These are phyloP conservation scores for Emmonsiellopsis sp. DNA, from an alignment of 2,329 filamentous ascomycete genomes.

Conservation along the genomic window DNA sequence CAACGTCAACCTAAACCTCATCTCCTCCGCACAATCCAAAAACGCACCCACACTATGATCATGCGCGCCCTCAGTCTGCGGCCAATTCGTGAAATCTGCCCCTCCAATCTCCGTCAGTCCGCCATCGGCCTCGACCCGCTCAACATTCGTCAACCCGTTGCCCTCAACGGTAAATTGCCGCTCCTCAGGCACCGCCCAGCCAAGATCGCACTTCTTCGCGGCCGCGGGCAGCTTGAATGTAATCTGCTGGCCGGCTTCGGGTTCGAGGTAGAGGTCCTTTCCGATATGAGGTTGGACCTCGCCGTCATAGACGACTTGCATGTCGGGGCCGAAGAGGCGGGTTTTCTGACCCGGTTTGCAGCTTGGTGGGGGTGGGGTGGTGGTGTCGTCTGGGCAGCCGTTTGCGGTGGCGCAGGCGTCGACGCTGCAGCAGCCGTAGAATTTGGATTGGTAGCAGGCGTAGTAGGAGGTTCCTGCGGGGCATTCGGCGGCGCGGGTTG, in stretches of 20 bases:
- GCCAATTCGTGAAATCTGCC: slow-evolving; percentile 5
- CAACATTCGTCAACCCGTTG: not conserved
- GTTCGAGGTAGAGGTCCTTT: not conserved
- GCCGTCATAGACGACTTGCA: not conserved
- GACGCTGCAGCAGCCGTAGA: too few species aligned
- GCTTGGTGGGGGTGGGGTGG: too few species aligned
- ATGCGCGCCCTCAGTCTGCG: not conserved
- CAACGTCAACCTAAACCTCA: not conserved
- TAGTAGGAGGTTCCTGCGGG: too few species aligned
- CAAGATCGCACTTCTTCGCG: not conserved
- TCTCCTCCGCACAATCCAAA: not conserved
- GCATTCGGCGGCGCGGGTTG: too few species aligned
- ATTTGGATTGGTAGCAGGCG: too few species aligned
- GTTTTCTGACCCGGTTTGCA: too few species aligned
- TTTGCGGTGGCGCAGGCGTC: too few species aligned
- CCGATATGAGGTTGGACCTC: not conserved
- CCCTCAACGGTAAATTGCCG: not conserved
- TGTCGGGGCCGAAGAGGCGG: not conserved
- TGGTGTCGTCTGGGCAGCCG: too few species aligned
- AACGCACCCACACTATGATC: not conserved
- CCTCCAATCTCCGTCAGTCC: not conserved
- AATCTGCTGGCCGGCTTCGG: not conserved
- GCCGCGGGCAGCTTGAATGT: not conserved
- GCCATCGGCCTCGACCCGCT: not conserved
- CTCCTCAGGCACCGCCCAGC: not conserved